Percentiles rank a stretch among this genome's conserved stretches.
phyloP scores from a whole-genome alignment of 1,284 basidiomycete genomes.

The Lentinula novae-zelandiae region DNA sequence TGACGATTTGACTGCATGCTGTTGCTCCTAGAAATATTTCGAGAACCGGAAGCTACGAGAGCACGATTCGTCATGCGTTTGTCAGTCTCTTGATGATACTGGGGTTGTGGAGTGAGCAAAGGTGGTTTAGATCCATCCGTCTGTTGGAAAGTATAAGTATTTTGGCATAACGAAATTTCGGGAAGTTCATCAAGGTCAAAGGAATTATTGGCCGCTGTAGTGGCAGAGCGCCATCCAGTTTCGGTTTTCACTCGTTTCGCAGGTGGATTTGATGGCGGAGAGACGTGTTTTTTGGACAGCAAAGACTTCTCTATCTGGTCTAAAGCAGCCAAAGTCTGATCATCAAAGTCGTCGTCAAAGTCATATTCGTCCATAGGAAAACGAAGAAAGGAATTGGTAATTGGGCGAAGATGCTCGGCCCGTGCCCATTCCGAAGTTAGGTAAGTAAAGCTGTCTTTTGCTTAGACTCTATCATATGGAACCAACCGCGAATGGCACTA shows the following conservation, averaged over 20 bases:
- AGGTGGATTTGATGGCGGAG: constrained; percentile 31
- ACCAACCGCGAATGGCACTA: constrained; percentile 28
- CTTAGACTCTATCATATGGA: neutral
- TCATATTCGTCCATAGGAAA: constrained; percentile 45
- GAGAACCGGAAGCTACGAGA: neutral
- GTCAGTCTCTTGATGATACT: neutral
- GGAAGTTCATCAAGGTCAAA: constrained; percentile 15
- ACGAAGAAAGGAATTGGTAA: neutral
- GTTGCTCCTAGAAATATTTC: neutral
- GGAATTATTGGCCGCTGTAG: constrained; percentile 4
- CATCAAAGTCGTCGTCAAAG: constrained; percentile 62
- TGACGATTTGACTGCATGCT: neutral
- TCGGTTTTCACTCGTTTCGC: constrained; percentile 50
- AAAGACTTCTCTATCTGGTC: constrained; percentile 58
- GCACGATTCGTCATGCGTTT: neutral
- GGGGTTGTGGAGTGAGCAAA: constrained; percentile 10
- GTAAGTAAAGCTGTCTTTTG: constrained; percentile 4
- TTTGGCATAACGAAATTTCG: constrained; percentile 12
- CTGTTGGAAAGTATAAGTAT: constrained; percentile 14
- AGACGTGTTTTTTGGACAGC: constrained; percentile 23
- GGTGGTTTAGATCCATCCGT: neutral
- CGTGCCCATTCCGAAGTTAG: constrained; percentile 36
- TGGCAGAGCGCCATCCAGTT: constrained; percentile 22
- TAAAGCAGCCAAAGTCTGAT: constrained; percentile 54
- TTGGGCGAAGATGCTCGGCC: neutral